Evolutionary conservation across 2,329 filamentous ascomycete species (phyloP).

Genomic region (Alternaria viburni): DNA sequence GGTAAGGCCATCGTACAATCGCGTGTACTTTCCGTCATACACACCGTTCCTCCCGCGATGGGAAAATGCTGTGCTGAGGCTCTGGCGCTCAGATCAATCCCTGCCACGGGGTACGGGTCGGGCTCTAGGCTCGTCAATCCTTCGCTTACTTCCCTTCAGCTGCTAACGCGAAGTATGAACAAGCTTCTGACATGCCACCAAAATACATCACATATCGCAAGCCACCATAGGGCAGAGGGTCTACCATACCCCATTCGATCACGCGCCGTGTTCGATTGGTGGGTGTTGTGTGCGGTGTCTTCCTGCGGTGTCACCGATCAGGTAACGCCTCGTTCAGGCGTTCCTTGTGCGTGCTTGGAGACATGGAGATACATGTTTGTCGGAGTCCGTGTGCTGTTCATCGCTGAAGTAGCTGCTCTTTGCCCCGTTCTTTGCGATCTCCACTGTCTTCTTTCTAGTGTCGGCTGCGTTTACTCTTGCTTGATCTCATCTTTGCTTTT

Average conservation of each 20-base stretch:
- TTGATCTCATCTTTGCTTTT: conserved; percentile 4
- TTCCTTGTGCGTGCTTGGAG: conserved; percentile 8
- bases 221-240: conserved; percentile 11
- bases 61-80: conserved; percentile 16
- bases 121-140: conserved; percentile 15
- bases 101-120: conserved; percentile 8
- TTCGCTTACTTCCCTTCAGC: conserved; percentile 21
- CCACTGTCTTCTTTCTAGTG: conserved; percentile 7
- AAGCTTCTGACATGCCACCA: conserved; percentile 28
- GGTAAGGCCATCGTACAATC: not conserved
- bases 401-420: conserved; percentile 7
- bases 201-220: conserved; percentile 19
- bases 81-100: conserved; percentile 16
- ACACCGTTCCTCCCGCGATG: not conserved
- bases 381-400: conserved; percentile 13
- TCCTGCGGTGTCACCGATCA: conserved; percentile 5
- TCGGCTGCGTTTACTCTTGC: conserved; percentile 6
- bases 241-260: conserved; percentile 12
- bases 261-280: conserved; percentile 5
- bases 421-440: conserved; percentile 11
- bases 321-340: conserved; percentile 16
- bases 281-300: conserved; percentile 7
- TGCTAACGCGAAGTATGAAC: conserved; percentile 13
- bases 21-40: not conserved
- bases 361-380: conserved; percentile 5